Evolutionary conservation across 2,329 filamentous ascomycete genomes (phyloP), one percentile per base, ranked within the genome.

Genomic region (Orbilia javanica): DNA sequence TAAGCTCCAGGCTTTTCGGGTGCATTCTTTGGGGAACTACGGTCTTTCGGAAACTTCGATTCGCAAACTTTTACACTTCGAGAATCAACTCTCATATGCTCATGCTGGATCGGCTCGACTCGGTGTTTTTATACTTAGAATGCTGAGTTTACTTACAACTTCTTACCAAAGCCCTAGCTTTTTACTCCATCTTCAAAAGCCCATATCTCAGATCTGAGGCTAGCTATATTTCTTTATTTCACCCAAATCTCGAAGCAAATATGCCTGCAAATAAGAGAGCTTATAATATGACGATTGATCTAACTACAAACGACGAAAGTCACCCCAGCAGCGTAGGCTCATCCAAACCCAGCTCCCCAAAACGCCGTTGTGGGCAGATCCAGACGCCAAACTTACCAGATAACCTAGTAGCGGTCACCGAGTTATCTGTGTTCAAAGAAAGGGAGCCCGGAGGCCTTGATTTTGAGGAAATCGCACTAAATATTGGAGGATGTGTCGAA

Each of bases 401-500:
- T 11, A 55, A 48, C 7, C 29, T 78, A 18, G 25, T 48, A 2
- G 22, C 22, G 2, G 60, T 78, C 0, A 20, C 48, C 34, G 46
- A 72, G 2, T 15, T 72, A 7, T 72, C 67, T 8, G 18, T 70
- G 4, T 66, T 72, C 42, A 67, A 36, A 53, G 15, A 25, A 3
- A 25, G 4, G 22, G 29, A 53, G 15, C 10, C 15, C 13, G 55
- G 34, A 1, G 8, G 42, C 8, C n/a, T 2, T 8, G 46, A 64
- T 4, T 55, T 63, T 15, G 44, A 72, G 29, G 74, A 72, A 31
- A 10, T 68, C 3, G 3, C 8, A 0, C 25, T 78, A 2, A 42
- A 46, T 11, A 20, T 78, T 5, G 74, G 74, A 5, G 39, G 52
- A 10, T 78, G 74, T n/a, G 67, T 72, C 1, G 67, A 78, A 44